phyloP scores from a whole-genome alignment of 139 green algal species.

The Edaphochlamys debaryana region DNA sequence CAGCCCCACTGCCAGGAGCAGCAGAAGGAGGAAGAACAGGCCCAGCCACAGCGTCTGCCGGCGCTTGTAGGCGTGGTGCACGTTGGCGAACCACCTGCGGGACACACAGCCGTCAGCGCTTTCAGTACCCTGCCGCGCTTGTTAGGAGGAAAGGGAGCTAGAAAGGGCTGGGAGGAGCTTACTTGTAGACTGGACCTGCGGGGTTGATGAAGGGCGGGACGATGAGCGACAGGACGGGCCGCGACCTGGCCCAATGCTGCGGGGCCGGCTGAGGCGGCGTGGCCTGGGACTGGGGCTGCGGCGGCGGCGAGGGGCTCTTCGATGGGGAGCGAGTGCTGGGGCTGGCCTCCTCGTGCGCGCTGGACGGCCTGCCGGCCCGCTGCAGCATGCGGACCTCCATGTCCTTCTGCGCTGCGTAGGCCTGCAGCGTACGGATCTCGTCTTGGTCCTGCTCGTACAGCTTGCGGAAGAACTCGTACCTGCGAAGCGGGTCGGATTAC shows the following conservation, averaged over 20 bases:
- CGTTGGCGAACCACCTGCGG: conserved; percentile 45
- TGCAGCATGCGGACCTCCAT: conserved; percentile 15
- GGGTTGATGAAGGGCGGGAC: conserved; percentile 21
- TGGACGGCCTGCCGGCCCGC: not conserved
- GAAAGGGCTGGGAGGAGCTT: too few relatives aligned
- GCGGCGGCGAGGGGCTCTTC: too few relatives aligned
- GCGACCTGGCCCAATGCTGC: too few relatives aligned
- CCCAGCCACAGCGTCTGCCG: conserved; percentile 2
- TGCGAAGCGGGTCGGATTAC: too few relatives aligned
- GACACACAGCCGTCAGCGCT: too few relatives aligned
- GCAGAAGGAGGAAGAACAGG: not conserved
- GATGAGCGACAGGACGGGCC: conserved; percentile 13
- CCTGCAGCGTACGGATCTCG: conserved; percentile 42
- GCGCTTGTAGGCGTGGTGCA: not conserved
- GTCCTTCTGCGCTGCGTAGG: conserved; percentile 30
- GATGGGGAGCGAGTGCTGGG: too few relatives aligned
- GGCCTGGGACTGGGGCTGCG: too few relatives aligned
- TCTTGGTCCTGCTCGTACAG: conserved; percentile 56
- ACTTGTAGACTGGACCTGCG: conserved; percentile 32
- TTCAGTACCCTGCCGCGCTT: too few relatives aligned
- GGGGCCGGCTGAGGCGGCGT: too few relatives aligned
- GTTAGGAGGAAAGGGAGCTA: too few relatives aligned
- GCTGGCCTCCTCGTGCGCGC: not conserved
- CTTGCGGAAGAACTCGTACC: conserved; percentile 49
- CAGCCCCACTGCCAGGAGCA: conserved; percentile 22